Conservation (phyloP, 768 basidiomycete genomes). For the Amanita inopinata region DNA sequence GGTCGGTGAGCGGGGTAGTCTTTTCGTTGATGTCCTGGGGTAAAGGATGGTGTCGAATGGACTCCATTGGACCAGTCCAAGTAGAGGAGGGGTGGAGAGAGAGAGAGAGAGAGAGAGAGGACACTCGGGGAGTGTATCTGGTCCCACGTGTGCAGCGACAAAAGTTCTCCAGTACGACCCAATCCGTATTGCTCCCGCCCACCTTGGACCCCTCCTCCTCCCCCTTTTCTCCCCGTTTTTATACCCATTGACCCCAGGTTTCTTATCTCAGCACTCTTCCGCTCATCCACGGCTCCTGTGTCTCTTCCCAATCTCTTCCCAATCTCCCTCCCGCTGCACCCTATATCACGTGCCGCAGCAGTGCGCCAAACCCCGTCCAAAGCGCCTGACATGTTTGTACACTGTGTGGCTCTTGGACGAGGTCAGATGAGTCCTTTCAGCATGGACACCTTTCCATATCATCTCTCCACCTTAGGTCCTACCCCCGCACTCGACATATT, state of each 20-base stretch:
- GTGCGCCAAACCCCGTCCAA: no score
- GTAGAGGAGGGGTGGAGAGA: conserved; percentile 14
- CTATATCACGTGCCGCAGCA: no score
- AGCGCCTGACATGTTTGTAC: no score
- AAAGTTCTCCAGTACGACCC: not conserved
- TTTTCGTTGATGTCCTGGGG: conserved; percentile 1
- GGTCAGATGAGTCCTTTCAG: not conserved
- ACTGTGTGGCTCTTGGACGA: no score
- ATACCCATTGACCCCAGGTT: no score
- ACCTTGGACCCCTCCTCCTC: not conserved
- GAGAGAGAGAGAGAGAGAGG: conserved; percentile 12
- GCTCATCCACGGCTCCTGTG: not conserved
- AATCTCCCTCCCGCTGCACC: not conserved
- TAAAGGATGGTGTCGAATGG: conserved; percentile 1
- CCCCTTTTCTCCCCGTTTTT: not conserved
- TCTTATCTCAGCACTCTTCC: not conserved
- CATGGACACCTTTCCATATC: not conserved
- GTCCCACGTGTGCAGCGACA: conserved; percentile 1
- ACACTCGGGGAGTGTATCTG: no score
- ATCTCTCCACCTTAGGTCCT: not conserved
- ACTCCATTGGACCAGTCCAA: conserved; percentile 27
- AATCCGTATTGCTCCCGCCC: not conserved
- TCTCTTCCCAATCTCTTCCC: not conserved
- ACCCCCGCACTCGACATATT: no score
- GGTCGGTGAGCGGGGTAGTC: not conserved